Evolutionary conservation across 2,329 filamentous ascomycete species (phyloP).

Genomic region (Zalaria obscura): DNA sequence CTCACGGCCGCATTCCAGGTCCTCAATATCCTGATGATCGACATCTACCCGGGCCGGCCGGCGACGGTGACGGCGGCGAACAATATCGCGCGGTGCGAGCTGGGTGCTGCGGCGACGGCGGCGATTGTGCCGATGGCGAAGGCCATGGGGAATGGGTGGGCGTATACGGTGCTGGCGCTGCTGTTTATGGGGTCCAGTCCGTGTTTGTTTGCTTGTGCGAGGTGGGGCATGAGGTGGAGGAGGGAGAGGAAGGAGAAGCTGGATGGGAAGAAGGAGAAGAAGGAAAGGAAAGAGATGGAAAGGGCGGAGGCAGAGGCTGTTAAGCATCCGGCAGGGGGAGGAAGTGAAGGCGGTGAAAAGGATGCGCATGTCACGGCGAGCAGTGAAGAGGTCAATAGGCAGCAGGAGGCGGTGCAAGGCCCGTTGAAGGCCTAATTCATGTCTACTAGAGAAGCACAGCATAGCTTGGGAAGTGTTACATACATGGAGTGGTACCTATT

Average conservation of each 20-base stretch:
- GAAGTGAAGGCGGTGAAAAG: no score
- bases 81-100: conserved; percentile 27
- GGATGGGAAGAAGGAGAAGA: conserved; percentile 1
- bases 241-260: conserved; percentile 12
- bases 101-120: conserved; percentile 28
- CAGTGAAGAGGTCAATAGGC: no score
- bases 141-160: conserved; percentile 26
- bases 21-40: conserved; percentile 32
- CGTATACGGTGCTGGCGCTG: conserved; percentile 23
- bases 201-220: conserved; percentile 10
- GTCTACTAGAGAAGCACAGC: no score
- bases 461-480: no score
- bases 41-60: conserved; percentile 26
- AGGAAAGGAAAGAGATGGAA: neutral
- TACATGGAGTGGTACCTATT: no score
- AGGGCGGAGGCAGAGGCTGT: no score
- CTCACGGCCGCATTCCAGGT: conserved; percentile 28
- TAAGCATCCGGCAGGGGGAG: no score
- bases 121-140: conserved; percentile 24
- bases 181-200: conserved; percentile 9
- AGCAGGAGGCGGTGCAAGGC: no score
- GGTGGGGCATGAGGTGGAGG: conserved; percentile 15
- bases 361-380: no score
- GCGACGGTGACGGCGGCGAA: conserved; percentile 29
- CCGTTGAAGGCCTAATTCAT: no score